Base-by-base conservation (phyloP, 1,139 yeast species). In the Suhomyces atakaporum region DNA sequence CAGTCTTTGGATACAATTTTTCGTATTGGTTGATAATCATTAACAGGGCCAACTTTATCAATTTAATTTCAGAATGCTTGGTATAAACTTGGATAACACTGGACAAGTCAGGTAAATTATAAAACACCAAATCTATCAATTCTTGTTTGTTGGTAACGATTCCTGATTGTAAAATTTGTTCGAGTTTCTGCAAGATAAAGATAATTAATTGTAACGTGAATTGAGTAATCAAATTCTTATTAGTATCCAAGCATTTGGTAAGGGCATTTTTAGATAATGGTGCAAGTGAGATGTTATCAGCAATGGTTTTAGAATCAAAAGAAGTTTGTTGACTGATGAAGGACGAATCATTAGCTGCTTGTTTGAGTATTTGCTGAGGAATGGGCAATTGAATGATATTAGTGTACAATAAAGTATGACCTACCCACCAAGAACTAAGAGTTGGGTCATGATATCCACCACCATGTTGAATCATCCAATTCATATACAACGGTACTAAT, bases 391-490 rank as follows among this genome's bases (percentile, higher is more conserved):
- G 70, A 11, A 85, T 69, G 8, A 85, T 67, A 40, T 78, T 75
- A 1, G 81, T 72, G 35, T 84, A 64, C 7, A 88, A 60, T 18
- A 83, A 64, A 1, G 88, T 75, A 58, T 78, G 83, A 7, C 92
- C 84, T 23, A 89, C 68, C 90, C 95, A 90, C 66, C 85, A 87
- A 5, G 90, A 80, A 1, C 94, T 69, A 40, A 83, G 64, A 31
- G 79, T 74, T 2, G 95, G 94, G 38, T 83, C 90, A 59, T 66
- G 88, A 42, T 69, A 72, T 29, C 79, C 86, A 42, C 76, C 75
- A 27, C 77, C 74, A 23, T 77, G 71, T 20, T 66, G 62, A 3
- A 76, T 71, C 19, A 81, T 53, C 60, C 79, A 74, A 33, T 76
- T 69, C 56, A 79, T 70, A 46, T 84, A 90, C 1, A 90, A 86